Evolutionary conservation across 1,284 basidiomycete species (phyloP).

Genomic region (Thelephora terrestris): DNA sequence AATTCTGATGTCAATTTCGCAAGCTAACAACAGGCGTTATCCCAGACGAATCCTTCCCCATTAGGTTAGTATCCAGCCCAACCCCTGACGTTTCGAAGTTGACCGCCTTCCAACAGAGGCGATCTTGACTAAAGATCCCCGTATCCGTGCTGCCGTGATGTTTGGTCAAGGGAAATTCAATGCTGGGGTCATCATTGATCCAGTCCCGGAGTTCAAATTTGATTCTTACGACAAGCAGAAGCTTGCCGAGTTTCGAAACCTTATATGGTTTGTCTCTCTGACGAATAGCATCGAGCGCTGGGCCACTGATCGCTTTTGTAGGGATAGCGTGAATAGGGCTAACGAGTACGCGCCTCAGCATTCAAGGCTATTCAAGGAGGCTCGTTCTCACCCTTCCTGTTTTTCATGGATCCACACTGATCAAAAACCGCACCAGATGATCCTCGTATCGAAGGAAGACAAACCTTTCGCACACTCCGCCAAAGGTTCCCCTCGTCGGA

Average conservation of each 20-base stretch:
- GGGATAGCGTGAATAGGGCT: slow-evolving; percentile 25
- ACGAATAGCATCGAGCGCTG: background rate
- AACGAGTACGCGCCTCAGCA: slow-evolving; percentile 29
- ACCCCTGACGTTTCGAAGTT: no score
- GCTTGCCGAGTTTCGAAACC: slow-evolving; percentile 18
- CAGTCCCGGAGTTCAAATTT: slow-evolving; percentile 14
- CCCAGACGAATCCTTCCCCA: slow-evolving; percentile 29
- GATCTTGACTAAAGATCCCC: slow-evolving; percentile 17
- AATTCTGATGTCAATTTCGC: background rate
- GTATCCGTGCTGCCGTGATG: slow-evolving; percentile 21
- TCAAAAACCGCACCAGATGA: slow-evolving; percentile 16
- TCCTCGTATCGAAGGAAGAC: slow-evolving; percentile 15
- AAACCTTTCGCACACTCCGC: slow-evolving; percentile 25
- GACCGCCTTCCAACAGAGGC: slow-evolving; percentile 7
- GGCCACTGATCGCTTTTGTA: slow-evolving; percentile 7
- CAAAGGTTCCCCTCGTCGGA: slow-evolving; percentile 22
- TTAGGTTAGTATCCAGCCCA: slow-evolving; percentile 19
- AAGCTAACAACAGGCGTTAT: background rate
- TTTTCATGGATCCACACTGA: background rate
- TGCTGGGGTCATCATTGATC: slow-evolving; percentile 28
- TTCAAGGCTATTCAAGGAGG: slow-evolving; percentile 28
- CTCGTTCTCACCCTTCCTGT: background rate
- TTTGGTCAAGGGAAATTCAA: slow-evolving; percentile 30
- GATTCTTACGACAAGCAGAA: slow-evolving; percentile 16
- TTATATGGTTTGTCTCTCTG: slow-evolving; percentile 20